phyloP scores from a whole-genome alignment of 805 yeast genomes.

The Candida nanaspora region DNA sequence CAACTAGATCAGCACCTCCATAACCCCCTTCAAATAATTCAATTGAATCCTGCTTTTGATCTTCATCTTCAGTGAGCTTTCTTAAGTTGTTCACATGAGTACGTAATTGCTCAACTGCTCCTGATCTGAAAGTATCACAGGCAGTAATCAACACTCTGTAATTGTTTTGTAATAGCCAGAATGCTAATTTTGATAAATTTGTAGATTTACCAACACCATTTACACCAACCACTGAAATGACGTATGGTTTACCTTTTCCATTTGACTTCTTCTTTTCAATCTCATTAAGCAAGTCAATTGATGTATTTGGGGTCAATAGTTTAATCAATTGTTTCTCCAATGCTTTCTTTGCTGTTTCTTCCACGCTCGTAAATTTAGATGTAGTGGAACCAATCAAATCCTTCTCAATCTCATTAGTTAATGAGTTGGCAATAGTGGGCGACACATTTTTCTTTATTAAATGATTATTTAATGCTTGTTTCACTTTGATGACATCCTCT shows the following conservation, averaged over 20 bases:
- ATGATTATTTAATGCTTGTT: slow-evolving; percentile 64
- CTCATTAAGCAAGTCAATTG: slow-evolving; percentile 79
- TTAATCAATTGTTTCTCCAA: slow-evolving; percentile 61
- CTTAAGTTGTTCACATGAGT: slow-evolving; percentile 86
- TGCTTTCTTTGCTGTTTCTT: slow-evolving; percentile 57
- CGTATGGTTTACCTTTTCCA: slow-evolving; percentile 56
- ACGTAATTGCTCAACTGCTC: slow-evolving; percentile 96
- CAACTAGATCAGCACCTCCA: slow-evolving; percentile 93
- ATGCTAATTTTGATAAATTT: slow-evolving; percentile 86
- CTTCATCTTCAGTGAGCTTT: slow-evolving; percentile 49
- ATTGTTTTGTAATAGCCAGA: slow-evolving; percentile 90
- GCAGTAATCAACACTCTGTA: slow-evolving; percentile 86
- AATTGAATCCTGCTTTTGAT: slow-evolving; percentile 32
- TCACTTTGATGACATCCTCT: slow-evolving; percentile 58
- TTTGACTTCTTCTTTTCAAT: slow-evolving; percentile 43
- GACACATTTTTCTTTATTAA: slow-evolving; percentile 84
- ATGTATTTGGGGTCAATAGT: slow-evolving; percentile 84
- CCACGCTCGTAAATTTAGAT: slow-evolving; percentile 66
- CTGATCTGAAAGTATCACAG: slow-evolving; percentile 95
- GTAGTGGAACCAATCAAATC: slow-evolving; percentile 69
- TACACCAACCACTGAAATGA: slow-evolving; percentile 96
- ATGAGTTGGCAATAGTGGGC: slow-evolving; percentile 73
- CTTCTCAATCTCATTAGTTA: slow-evolving; percentile 63
- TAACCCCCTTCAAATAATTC: slow-evolving; percentile 92
- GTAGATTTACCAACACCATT: slow-evolving; percentile 98